Evolutionary conservation across 208 protist genomes (phyloP), one percentile per base, ranked within the genome.

Genomic region (Naegleria fowleri): DNA sequence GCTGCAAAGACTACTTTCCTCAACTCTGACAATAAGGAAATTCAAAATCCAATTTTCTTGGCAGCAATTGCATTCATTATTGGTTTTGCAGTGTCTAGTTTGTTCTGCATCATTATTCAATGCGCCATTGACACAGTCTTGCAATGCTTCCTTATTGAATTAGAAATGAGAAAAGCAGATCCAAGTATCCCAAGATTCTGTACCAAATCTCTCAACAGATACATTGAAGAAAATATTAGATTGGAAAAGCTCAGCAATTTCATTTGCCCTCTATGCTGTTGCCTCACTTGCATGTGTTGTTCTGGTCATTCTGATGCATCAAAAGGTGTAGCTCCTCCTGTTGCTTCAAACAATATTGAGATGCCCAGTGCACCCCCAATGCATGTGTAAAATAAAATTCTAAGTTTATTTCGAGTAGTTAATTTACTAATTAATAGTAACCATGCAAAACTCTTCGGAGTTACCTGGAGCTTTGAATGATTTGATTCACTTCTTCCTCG

Each of bases 1-100:
- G 33, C 83, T 87, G 41, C 40, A 22, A 87, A 87, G 83, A 87
- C 83, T n/a, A 87, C 83, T 15, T 87, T 87, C 83, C 41, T 87
- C 38, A 51, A 87, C 33, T 11, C 40, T 40, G 83, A 25, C n/a
- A 13, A 87, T 22, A 51, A 87, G 19, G 40, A 22, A 41, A 51
- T 87, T 15, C 29, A 16, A 29, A 40, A 22, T 29, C 83, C 83
- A 41, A 40, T 87, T 39, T 87, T 87, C 22, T 22, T 87, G 33
- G 83, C 40, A 29, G 15, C 22, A n/a, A 88, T 88, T 58, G 84
- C 84, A 22, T 55, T 88, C 29, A 59, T 88, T 48, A 15, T 88
- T 25, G 84, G 25, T 19, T 88, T 58, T 38, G 13, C 41, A 38
- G n/a, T 88, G n/a, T 40, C 41, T 55, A 36, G 25, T 38, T n/a